Conservation (phyloP, 352 stramenopile genomes). For the Pythium aristosporum region DNA sequence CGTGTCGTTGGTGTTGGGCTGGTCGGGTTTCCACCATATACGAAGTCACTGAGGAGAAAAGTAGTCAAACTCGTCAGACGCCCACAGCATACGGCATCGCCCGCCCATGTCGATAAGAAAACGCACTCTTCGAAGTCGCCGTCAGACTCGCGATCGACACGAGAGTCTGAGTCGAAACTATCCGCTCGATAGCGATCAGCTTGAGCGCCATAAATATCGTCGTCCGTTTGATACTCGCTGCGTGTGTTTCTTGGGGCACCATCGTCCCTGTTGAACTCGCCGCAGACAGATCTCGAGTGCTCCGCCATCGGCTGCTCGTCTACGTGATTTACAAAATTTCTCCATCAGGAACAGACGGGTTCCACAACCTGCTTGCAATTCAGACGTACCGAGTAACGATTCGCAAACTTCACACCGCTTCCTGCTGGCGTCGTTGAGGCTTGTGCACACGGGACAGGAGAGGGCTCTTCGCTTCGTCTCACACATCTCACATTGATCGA, state of each 20-base stretch:
- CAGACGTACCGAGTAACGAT: constrained; percentile 26
- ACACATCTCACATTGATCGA: constrained; percentile 21
- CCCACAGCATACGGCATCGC: neutral
- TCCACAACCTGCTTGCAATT: neutral
- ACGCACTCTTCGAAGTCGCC: constrained; percentile 10
- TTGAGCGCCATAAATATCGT: neutral
- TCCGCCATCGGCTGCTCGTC: neutral
- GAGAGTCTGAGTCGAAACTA: constrained; percentile 4
- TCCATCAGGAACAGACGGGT: neutral
- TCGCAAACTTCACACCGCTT: constrained; percentile 57
- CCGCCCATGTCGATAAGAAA: neutral
- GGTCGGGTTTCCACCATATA: neutral
- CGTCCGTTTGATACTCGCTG: neutral
- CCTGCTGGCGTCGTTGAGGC: constrained; percentile 39
- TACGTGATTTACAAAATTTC: neutral
- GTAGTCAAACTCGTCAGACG: neutral
- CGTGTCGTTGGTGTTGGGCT: neutral
- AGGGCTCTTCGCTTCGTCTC: constrained; percentile 7
- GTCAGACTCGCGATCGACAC: constrained; percentile 5
- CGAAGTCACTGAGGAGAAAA: constrained; percentile 10
- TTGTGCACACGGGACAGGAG: constrained; percentile 48
- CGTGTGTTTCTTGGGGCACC: neutral
- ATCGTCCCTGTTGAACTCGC: no score
- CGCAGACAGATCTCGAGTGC: neutral
- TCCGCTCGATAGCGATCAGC: neutral